These are phyloP conservation scores for Ottelia alismoides DNA, from an alignment of 106 monocot species.

Conservation along the genomic window DNA sequence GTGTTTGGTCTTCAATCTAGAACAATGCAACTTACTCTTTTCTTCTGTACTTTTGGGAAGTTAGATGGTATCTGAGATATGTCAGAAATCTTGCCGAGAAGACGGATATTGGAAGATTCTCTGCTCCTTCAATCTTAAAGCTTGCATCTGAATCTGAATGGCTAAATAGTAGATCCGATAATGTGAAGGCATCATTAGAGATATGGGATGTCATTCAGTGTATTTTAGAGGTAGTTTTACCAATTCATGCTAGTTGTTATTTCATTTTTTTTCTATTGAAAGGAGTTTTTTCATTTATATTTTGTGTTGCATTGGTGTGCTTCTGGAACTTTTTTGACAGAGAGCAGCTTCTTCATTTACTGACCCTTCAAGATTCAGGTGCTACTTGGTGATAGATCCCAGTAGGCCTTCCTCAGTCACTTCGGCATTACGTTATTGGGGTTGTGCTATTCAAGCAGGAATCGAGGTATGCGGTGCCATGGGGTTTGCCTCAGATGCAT, in stretches of 20 bases:
- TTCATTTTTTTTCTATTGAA: neutral
- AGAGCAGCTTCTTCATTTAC: conserved; percentile 33
- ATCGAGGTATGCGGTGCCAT: conserved; percentile 57
- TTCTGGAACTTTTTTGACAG: conserved; percentile 23
- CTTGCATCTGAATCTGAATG: conserved; percentile 54
- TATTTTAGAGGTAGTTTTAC: conserved; percentile 42
- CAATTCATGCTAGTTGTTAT: neutral
- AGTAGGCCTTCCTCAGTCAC: conserved; percentile 27
- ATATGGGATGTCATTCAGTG: conserved; percentile 77
- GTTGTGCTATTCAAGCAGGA: conserved; percentile 94
- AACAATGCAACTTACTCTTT: too few species aligned
- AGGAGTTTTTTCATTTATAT: neutral
- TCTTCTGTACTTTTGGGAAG: neutral
- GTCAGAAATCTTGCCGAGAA: conserved; percentile 66
- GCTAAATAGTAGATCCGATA: conserved; percentile 32
- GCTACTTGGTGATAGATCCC: conserved; percentile 73
- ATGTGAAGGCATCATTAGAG: conserved; percentile 57
- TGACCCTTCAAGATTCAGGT: conserved; percentile 63
- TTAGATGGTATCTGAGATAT: conserved; percentile 78
- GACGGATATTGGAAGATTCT: conserved; percentile 88
- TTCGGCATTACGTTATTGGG: conserved; percentile 83
- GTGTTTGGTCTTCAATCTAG: too few species aligned
- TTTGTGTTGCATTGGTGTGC: neutral
- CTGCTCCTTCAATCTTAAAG: conserved; percentile 77
- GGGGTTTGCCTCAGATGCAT: conserved; percentile 39